phyloP scores from a whole-genome alignment of 2,329 filamentous ascomycete species.

The Colletotrichum liriopes region DNA sequence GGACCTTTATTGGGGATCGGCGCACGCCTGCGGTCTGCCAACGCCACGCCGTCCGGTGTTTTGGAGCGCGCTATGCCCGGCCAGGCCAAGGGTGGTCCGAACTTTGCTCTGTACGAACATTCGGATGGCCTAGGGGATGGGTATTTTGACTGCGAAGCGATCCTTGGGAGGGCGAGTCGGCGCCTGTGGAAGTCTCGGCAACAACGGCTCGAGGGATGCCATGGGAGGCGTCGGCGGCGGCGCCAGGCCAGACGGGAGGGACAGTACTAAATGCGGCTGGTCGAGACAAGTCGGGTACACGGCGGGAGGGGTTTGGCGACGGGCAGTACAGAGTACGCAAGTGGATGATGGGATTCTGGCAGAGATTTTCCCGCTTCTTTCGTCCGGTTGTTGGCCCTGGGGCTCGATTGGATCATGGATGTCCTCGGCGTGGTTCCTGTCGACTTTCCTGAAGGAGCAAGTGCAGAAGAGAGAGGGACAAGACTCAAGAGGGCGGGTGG shows the following conservation, averaged over 20 bases:
- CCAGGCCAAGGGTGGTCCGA: conserved; percentile 14
- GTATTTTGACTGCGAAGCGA: background rate
- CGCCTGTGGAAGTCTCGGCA: background rate
- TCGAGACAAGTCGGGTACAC: background rate
- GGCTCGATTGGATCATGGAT: background rate
- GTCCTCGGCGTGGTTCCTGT: conserved; percentile 1
- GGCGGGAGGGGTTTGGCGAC: background rate
- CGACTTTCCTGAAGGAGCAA: conserved; percentile 19
- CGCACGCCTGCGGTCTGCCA: conserved; percentile 24
- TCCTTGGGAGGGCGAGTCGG: background rate
- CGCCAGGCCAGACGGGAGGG: background rate
- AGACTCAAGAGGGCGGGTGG: background rate
- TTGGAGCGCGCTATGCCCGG: conserved; percentile 9
- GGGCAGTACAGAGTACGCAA: too few relatives aligned
- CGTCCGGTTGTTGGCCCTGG: background rate
- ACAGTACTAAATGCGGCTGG: background rate
- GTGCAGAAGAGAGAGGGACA: background rate
- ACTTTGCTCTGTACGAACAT: background rate
- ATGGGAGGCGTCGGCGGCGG: background rate
- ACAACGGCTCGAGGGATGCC: background rate
- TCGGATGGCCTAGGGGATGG: background rate
- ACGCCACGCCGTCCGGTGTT: conserved; percentile 27
- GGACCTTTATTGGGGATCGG: conserved; percentile 28
- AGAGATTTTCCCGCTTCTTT: background rate
- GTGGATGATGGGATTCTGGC: background rate